Conservation (phyloP, 306 rosid genomes). For the Sesbania bispinosa region DNA sequence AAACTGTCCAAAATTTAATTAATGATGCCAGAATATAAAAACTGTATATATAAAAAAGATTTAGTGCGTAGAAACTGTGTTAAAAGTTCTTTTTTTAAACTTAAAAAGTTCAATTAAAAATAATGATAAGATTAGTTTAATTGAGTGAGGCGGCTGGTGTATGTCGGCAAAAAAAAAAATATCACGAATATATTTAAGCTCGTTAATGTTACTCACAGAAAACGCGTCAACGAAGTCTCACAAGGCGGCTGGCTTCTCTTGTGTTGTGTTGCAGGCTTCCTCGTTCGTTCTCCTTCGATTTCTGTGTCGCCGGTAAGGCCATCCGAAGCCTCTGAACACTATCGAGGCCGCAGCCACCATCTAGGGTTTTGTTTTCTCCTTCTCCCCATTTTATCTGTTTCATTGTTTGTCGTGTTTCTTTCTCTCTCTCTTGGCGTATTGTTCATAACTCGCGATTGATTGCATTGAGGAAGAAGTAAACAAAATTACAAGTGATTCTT, state of each 20-base stretch:
- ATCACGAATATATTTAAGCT: too few species aligned
- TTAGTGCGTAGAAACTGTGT: too few species aligned
- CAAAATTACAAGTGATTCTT: conserved; percentile 1
- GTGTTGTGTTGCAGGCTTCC: too few species aligned
- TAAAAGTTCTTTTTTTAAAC: too few species aligned
- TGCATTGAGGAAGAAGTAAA: conserved; percentile 4
- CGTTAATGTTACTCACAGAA: too few species aligned
- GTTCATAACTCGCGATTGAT: not conserved
- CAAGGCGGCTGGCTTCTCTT: not conserved
- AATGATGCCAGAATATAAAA: too few species aligned
- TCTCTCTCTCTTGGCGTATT: not conserved
- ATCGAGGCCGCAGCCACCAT: conserved; percentile 32
- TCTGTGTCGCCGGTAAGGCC: conserved; percentile 61
- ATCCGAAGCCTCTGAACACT: conserved; percentile 52
- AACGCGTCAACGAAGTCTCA: conserved; percentile 21
- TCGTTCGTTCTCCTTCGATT: not conserved
- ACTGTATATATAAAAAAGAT: too few species aligned
- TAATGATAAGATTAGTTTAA: too few species aligned
- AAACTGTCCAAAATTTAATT: too few species aligned
- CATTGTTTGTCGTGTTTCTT: not conserved
- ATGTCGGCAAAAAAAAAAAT: too few species aligned
- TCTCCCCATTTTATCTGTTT: conserved; percentile 20
- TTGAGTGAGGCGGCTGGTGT: too few species aligned
- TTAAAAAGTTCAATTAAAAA: too few species aligned
- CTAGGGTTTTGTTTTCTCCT: conserved; percentile 45